These are phyloP conservation scores for Cyclotella baltica DNA, from an alignment of 108 stramenopile species.

Conservation along the genomic window DNA sequence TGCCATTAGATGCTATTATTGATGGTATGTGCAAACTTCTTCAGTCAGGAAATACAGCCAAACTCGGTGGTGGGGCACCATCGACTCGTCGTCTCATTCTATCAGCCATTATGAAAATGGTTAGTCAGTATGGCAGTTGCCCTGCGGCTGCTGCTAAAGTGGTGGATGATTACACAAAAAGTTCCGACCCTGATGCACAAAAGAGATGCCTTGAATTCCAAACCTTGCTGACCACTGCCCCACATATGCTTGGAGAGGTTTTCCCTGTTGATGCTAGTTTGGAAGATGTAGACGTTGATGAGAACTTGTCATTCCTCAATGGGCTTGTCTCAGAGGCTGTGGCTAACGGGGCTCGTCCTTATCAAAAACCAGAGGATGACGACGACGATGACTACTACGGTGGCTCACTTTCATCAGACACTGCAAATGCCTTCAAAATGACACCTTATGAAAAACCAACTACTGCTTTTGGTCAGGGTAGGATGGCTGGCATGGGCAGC, in stretches of 20 bases:
- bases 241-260: conserved; percentile 84
- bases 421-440: conserved; percentile 81
- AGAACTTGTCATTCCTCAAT: conserved; percentile 89
- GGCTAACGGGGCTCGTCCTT: conserved; percentile 86
- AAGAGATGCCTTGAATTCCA: conserved; percentile 94
- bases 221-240: conserved; percentile 74
- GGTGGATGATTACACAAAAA: conserved; percentile 89
- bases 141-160: conserved; percentile 85
- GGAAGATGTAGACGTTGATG: conserved; percentile 93
- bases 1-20: conserved; percentile 76
- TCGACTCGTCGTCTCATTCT: conserved; percentile 86
- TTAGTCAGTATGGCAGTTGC: conserved; percentile 92
- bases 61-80: conserved; percentile 51
- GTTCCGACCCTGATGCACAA: conserved; percentile 90
- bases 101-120: conserved; percentile 94
- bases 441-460: conserved; percentile 94
- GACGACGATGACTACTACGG: conserved; percentile 86
- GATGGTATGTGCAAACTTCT: conserved; percentile 72
- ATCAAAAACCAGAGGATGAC: conserved; percentile 85
- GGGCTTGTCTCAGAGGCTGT: conserved; percentile 87
- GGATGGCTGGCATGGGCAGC: conserved; percentile 48
- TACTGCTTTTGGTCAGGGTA: conserved; percentile 38
- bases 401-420: conserved; percentile 38
- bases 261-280: conserved; percentile 96
- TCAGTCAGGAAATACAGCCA: conserved; percentile 41